Conservation (phyloP, 1,284 basidiomycete genomes). For the Pseudozyma sp. region DNA sequence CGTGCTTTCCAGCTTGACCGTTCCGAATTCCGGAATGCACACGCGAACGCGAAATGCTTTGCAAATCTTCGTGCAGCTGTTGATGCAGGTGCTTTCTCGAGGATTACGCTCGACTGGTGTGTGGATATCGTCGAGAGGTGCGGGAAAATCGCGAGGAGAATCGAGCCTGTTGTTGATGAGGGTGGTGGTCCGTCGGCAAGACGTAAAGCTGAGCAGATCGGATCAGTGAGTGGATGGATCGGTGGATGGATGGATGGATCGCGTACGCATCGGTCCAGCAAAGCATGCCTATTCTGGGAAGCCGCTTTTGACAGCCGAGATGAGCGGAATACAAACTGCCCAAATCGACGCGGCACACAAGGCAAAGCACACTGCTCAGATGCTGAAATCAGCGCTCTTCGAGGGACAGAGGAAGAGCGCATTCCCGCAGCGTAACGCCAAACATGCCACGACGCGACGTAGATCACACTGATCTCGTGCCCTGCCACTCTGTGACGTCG, state of each 20-base stretch:
- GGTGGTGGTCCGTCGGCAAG: constrained; percentile 1
- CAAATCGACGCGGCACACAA: background rate
- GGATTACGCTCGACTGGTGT: background rate
- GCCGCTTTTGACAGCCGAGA: constrained; percentile 1
- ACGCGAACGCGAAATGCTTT: constrained; percentile 4
- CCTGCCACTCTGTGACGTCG: too few species aligned
- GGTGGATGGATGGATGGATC: constrained; percentile 13
- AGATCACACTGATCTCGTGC: background rate
- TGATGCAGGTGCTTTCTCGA: background rate
- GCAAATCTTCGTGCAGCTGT: constrained; percentile 3
- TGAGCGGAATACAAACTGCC: background rate
- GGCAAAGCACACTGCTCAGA: background rate
- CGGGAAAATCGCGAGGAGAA: background rate
- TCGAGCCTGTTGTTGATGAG: background rate
- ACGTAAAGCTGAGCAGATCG: background rate
- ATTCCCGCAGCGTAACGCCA: background rate
- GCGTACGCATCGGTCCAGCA: background rate
- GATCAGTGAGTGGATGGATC: constrained; percentile 3
- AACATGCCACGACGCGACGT: constrained; percentile 1
- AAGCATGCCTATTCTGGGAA: background rate
- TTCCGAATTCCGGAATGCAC: constrained; percentile 37
- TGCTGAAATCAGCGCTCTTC: background rate
- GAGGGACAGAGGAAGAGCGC: too few species aligned
- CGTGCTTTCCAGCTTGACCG: background rate
- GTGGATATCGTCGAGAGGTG: background rate